A percentile compares a stretch with the other conserved stretches of the same genome.
These are phyloP conservation scores for Termitomyces heimii DNA, from an alignment of 768 basidiomycete species.

Conservation along the genomic window DNA sequence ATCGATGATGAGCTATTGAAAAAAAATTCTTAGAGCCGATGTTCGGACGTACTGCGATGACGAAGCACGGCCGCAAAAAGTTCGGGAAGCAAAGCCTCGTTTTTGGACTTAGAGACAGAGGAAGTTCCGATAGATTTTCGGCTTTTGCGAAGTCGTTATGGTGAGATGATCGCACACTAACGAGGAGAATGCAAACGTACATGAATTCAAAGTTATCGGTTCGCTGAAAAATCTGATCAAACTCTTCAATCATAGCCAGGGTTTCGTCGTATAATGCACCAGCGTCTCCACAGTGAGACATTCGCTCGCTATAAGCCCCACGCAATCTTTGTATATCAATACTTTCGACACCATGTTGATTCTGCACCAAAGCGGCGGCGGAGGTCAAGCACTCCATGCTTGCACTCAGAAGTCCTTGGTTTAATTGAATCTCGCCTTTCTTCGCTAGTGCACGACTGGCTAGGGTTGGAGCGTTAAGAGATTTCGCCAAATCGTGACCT, in stretches of 20 bases:
- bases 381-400: slow-evolving; percentile 48
- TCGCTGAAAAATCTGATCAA: slow-evolving; percentile 47
- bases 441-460: slow-evolving; percentile 59
- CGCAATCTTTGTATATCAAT: slow-evolving; percentile 52
- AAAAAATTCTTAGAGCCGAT: neutral
- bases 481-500: slow-evolving; percentile 64
- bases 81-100: slow-evolving; percentile 53
- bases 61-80: slow-evolving; percentile 57
- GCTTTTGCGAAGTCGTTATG: slow-evolving; percentile 22
- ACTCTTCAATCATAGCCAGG: slow-evolving; percentile 51
- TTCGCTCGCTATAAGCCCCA: slow-evolving; percentile 45
- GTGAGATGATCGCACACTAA: neutral
- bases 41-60: slow-evolving; percentile 54
- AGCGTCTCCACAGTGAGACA: slow-evolving; percentile 38
- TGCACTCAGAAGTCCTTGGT: slow-evolving; percentile 52
- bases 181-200: slow-evolving; percentile 24
- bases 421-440: slow-evolving; percentile 65
- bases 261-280: slow-evolving; percentile 50
- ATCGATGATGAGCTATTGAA: neutral
- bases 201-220: slow-evolving; percentile 42
- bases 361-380: slow-evolving; percentile 40
- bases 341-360: slow-evolving; percentile 48
- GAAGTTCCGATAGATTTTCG: slow-evolving; percentile 39
- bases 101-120: slow-evolving; percentile 17
- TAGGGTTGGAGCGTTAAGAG: slow-evolving; percentile 61